Percentiles rank a stretch among this genome's conserved stretches.
Evolutionary conservation across 805 yeast genomes (phyloP).

Genomic region (Candida multigemmis): DNA sequence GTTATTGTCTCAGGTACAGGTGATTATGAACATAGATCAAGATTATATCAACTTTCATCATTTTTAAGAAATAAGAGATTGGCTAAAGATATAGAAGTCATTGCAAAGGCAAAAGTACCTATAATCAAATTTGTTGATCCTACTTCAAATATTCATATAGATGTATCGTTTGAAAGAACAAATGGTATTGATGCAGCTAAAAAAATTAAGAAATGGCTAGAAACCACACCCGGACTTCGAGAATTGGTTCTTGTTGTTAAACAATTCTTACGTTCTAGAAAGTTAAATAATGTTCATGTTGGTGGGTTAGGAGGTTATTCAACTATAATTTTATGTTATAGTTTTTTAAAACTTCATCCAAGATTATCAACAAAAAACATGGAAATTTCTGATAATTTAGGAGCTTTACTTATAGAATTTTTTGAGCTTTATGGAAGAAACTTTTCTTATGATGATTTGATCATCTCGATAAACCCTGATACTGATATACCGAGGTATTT

Average conservation of each 20-base stretch:
- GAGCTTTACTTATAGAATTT: constrained; percentile 80
- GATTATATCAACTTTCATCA: constrained; percentile 65
- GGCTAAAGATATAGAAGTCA: constrained; percentile 72
- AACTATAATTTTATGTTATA: constrained; percentile 76
- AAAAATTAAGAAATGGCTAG: constrained; percentile 67
- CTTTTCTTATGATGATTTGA: constrained; percentile 77
- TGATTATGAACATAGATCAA: constrained; percentile 52
- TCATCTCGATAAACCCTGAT: constrained; percentile 48
- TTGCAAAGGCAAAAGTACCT: constrained; percentile 88
- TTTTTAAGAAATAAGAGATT: constrained; percentile 50
- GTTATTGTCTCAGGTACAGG: constrained; percentile 63
- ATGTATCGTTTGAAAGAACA: constrained; percentile 79
- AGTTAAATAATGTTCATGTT: constrained; percentile 74
- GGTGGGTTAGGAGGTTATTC: constrained; percentile 96
- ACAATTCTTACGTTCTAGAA: constrained; percentile 73
- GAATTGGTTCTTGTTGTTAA: constrained; percentile 77
- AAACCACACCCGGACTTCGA: constrained; percentile 66
- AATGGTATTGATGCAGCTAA: constrained; percentile 81
- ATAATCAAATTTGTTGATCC: constrained; percentile 86
- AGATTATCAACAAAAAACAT: constrained; percentile 59
- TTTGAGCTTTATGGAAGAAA: constrained; percentile 87
- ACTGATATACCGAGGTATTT: constrained; percentile 53
- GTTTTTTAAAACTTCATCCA: constrained; percentile 76
- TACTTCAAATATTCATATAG: constrained; percentile 62
- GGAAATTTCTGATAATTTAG: constrained; percentile 65